These are phyloP conservation scores for Naganishia randhawae DNA, from an alignment of 768 basidiomycete genomes.

Conservation along the genomic window DNA sequence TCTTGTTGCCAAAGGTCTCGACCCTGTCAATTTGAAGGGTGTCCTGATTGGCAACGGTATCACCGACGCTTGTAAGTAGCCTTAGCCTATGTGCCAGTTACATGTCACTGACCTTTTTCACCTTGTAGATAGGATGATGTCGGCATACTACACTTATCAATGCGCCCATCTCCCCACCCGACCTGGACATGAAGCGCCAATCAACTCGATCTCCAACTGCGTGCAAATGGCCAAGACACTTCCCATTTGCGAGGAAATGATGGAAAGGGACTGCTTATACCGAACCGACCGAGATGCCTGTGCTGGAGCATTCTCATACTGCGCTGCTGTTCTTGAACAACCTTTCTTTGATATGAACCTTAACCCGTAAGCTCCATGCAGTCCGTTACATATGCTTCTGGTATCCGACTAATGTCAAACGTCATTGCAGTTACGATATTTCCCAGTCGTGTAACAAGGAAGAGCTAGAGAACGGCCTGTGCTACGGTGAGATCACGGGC, in stretches of 20 bases:
- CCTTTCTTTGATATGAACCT: constrained; percentile 53
- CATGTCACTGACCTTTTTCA: background rate
- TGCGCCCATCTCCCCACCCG: constrained; percentile 41
- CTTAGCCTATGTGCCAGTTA: constrained; percentile 6
- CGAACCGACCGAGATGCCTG: constrained; percentile 66
- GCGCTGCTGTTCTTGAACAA: constrained; percentile 58
- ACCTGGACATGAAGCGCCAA: constrained; percentile 29
- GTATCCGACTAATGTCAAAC: background rate
- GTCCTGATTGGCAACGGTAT: constrained; percentile 65
- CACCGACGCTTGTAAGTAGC: constrained; percentile 41
- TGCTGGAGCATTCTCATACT: constrained; percentile 65
- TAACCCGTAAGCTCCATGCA: constrained; percentile 45
- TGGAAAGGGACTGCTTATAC: constrained; percentile 63
- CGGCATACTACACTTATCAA: constrained; percentile 46
- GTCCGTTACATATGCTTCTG: background rate
- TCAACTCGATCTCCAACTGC: constrained; percentile 41
- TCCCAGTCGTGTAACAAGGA: constrained; percentile 58
- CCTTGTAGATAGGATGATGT: constrained; percentile 31
- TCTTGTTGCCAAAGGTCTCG: constrained; percentile 57
- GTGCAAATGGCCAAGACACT: constrained; percentile 54
- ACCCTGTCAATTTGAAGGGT: constrained; percentile 63
- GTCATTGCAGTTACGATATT: constrained; percentile 62
- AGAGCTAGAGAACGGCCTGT: constrained; percentile 57
- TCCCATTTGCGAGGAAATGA: constrained; percentile 63
- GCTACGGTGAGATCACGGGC: constrained; percentile 59